Base-by-base conservation (phyloP, 768 basidiomycete species). In the Lactarius tabidus region DNA sequence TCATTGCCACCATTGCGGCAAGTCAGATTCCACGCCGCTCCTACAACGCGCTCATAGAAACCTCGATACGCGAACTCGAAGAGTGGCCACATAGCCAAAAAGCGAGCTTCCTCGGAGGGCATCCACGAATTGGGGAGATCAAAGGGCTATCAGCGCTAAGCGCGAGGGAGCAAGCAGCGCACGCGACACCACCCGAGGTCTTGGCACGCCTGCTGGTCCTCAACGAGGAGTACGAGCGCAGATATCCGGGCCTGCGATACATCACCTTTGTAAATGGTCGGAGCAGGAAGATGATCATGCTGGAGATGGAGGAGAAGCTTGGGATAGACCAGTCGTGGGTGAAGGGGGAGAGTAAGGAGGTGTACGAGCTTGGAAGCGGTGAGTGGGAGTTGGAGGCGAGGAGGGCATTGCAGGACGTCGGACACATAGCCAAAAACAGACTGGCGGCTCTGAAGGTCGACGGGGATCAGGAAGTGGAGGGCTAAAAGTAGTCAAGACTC, bases 201-300 rank as follows among this genome's bases (percentile, higher is more conserved):
- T 79, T 96, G 26, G 82, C 77, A 7, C 84, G 91, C 10, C 81
- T 97, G 20, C 81, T 74, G 36, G 83, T 90, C 69, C 82, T 96
- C 57, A 97, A 97, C 69, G 80, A 78, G 14, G 83, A 84, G 68
- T 96, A 95, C 72, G 91, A 95, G 73, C 77, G 72, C 33, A 77
- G 77, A 60, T 96, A 88, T 71, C 85, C 89, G 0, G 86, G 89
- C 3, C 73, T 97, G 68, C 82, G 90, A 23, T 96, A 93, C 72
- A 91, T 97, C 76, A 95, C 93, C 6, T 97, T 95, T 72, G 95
- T 96, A 45, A 93, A 94, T 71, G 91, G 92, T 38, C 83, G 94
- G 64, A 83, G 84, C 66, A 80, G 93, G 43, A 82, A 81, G 38
- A 81, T 74, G 54, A 87, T 97, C 69, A 87, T 84, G 43, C 80